Percentiles rank a stretch among this genome's conserved stretches.
Conservation (phyloP, 768 basidiomycete species). For the Roridomyces roridus region DNA sequence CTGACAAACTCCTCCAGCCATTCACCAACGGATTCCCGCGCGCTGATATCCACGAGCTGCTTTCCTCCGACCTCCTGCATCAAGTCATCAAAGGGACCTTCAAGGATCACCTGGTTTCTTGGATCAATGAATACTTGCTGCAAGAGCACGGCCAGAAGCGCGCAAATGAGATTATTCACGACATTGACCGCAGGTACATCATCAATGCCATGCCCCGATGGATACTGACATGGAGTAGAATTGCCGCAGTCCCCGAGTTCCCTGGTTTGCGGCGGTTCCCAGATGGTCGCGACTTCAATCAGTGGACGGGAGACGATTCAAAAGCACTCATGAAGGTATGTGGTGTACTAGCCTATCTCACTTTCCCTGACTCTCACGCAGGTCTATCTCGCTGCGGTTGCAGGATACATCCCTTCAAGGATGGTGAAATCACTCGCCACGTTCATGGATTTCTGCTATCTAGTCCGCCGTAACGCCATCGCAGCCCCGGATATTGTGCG, state of each 20-base stretch:
- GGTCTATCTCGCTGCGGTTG: constrained; percentile 39
- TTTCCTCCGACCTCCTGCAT: constrained; percentile 8
- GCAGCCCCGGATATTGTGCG: constrained; percentile 9
- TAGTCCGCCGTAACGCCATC: constrained; percentile 30
- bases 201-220: too few species aligned
- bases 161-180: constrained; percentile 24
- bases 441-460: constrained; percentile 37
- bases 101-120: background rate
- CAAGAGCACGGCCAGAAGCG: background rate
- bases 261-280: constrained; percentile 29
- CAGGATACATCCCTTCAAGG: constrained; percentile 34
- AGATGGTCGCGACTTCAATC: constrained; percentile 30
- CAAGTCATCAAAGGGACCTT: background rate
- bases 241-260: constrained; percentile 18
- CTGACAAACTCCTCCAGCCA: too few species aligned
- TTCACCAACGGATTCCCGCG: constrained; percentile 28
- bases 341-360: background rate
- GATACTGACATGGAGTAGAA: constrained; percentile 5
- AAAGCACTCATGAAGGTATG: constrained; percentile 40
- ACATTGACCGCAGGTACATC: constrained; percentile 30
- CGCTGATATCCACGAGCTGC: constrained; percentile 11
- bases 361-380: background rate
- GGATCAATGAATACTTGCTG: constrained; percentile 25
- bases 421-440: constrained; percentile 32
- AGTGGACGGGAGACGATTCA: constrained; percentile 41